phyloP scores from a whole-genome alignment of 73 alveolate genomes.

The Symbiodinium natans region DNA sequence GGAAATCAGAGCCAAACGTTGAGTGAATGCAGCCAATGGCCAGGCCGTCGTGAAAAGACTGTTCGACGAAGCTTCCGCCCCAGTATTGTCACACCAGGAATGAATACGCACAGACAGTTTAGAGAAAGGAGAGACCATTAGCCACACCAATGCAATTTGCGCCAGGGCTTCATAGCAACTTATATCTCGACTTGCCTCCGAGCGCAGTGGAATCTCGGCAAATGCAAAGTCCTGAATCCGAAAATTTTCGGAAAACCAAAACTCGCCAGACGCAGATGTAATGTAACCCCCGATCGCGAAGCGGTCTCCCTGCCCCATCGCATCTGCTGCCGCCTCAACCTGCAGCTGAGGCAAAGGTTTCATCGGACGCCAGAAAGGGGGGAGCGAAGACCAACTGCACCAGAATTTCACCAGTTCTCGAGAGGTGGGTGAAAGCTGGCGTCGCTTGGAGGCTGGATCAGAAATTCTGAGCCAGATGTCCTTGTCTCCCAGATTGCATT shows the following conservation, averaged over 20 bases:
- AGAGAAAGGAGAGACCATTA: neutral
- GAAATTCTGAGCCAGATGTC: neutral
- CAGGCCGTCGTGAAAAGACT: too few species aligned
- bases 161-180: neutral
- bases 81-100: neutral
- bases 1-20: neutral
- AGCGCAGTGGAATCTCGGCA: neutral
- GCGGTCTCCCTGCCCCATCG: neutral
- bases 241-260: neutral
- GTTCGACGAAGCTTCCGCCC: neutral
- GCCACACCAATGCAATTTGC: neutral
- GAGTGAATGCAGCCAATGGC: neutral
- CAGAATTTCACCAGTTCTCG: neutral
- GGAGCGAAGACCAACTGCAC: neutral
- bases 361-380: neutral
- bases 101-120: neutral
- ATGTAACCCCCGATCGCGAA: neutral
- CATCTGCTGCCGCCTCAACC: neutral
- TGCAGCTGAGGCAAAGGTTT: neutral
- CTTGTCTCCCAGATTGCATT: neutral
- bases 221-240: neutral
- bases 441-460: neutral
- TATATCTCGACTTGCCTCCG: neutral
- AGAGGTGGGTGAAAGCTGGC: neutral
- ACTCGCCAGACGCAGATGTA: neutral